Conservation (phyloP, 345 rosid species). For the Moringa oleifera region DNA sequence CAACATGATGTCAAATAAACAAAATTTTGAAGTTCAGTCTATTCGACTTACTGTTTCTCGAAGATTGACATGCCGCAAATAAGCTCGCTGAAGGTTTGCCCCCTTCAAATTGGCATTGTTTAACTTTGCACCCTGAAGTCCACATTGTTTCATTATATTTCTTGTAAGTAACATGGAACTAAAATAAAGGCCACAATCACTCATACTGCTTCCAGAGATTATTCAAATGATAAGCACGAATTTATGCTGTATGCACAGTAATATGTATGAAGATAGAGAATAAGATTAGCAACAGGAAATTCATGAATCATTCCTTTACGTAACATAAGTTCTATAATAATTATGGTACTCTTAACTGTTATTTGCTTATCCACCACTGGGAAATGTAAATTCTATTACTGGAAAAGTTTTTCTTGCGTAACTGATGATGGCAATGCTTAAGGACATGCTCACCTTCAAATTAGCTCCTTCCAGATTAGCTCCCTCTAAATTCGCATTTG, state of each 20-base stretch:
- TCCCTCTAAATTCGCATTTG: slow-evolving; percentile 91
- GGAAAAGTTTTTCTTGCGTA: too few species aligned
- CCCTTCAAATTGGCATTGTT: slow-evolving; percentile 77
- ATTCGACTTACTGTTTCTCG: slow-evolving; percentile 64
- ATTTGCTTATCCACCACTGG: too few species aligned
- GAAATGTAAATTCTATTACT: too few species aligned
- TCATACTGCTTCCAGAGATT: not conserved
- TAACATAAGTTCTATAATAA: too few species aligned
- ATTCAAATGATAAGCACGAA: not conserved
- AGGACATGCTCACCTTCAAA: slow-evolving; percentile 55
- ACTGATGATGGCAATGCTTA: too few species aligned
- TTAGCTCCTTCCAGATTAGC: slow-evolving; percentile 95
- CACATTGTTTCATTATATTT: not conserved
- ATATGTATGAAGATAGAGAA: too few species aligned
- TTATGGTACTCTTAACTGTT: too few species aligned
- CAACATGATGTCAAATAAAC: not conserved
- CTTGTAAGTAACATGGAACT: not conserved
- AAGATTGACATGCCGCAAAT: slow-evolving; percentile 79
- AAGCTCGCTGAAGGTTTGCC: slow-evolving; percentile 93
- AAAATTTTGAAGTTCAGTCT: not conserved
- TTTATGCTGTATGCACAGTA: too few species aligned
- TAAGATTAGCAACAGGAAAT: too few species aligned
- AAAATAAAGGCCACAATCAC: not conserved
- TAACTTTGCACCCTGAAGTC: slow-evolving; percentile 79
- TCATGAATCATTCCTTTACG: too few species aligned